Percentiles rank a stretch among this genome's conserved stretches.
Evolutionary conservation across 345 rosid genomes (phyloP).

Genomic region (sweet orange (Citrus sinensis)): DNA sequence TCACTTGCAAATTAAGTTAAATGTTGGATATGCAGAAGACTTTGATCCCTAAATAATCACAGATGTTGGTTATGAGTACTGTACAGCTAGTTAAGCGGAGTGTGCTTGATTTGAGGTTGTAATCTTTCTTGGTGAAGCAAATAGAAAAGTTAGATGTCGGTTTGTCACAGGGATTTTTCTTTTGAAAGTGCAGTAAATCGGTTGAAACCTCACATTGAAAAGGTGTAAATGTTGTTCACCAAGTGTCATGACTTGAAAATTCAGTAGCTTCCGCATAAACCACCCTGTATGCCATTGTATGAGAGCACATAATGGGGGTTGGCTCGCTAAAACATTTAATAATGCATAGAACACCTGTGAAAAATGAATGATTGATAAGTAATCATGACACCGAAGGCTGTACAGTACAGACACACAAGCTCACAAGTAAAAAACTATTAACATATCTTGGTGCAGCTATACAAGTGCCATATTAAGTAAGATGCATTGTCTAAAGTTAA

Average conservation of each 20-base stretch:
- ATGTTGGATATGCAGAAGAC: too few relatives aligned
- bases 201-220: slow-evolving; percentile 48
- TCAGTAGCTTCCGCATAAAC: slow-evolving; percentile 46
- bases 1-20: too few relatives aligned
- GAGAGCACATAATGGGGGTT: slow-evolving; percentile 28
- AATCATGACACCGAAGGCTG: not conserved
- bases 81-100: too few relatives aligned
- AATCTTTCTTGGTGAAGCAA: too few relatives aligned
- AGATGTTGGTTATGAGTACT: too few relatives aligned
- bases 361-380: not conserved
- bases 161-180: too few relatives aligned
- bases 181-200: slow-evolving; percentile 6
- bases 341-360: slow-evolving; percentile 44
- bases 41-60: too few relatives aligned
- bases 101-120: too few relatives aligned
- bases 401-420: not conserved
- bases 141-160: too few relatives aligned
- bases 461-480: not conserved
- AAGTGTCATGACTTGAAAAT: slow-evolving; percentile 32
- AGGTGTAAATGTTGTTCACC: slow-evolving; percentile 26
- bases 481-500: not conserved
- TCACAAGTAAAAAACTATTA: not conserved
- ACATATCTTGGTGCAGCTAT: not conserved
- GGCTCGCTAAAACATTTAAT: slow-evolving; percentile 41
- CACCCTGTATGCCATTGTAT: slow-evolving; percentile 50